Evolutionary conservation across 2,329 filamentous ascomycete species (phyloP).

Genomic region (Bipolaris cookei): DNA sequence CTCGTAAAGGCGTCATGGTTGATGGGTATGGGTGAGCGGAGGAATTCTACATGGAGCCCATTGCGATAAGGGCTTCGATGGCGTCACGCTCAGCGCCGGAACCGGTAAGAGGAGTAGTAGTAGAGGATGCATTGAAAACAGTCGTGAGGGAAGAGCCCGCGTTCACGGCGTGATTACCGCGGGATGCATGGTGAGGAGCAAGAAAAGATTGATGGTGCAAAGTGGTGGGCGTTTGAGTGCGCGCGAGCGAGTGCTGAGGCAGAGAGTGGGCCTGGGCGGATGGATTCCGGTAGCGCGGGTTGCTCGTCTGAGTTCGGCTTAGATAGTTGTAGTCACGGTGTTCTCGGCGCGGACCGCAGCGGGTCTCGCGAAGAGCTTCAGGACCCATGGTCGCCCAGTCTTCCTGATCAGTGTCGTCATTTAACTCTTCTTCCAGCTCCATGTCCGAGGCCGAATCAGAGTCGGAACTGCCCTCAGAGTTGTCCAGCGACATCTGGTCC

Average conservation of each 20-base stretch:
- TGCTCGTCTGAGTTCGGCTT: constrained; percentile 44
- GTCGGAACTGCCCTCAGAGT: constrained; percentile 68
- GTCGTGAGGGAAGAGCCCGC: constrained; percentile 26
- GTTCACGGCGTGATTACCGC: constrained; percentile 37
- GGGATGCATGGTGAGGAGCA: constrained; percentile 42
- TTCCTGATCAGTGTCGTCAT: constrained; percentile 90
- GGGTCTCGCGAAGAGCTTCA: constrained; percentile 74
- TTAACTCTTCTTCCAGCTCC: constrained; percentile 72
- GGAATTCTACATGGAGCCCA: constrained; percentile 67
- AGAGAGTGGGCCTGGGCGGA: constrained; percentile 39
- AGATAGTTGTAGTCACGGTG: constrained; percentile 50
- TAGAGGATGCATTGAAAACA: constrained; percentile 34
- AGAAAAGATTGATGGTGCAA: constrained; percentile 24
- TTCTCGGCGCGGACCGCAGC: constrained; percentile 38
- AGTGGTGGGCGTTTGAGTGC: constrained; percentile 33
- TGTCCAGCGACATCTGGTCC: constrained; percentile 91
- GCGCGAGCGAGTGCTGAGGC: constrained; percentile 20
- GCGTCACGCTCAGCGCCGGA: constrained; percentile 73
- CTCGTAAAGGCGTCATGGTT: neutral
- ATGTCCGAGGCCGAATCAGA: constrained; percentile 76
- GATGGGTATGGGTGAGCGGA: neutral
- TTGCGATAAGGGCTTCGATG: constrained; percentile 78
- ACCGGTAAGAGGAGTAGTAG: constrained; percentile 30
- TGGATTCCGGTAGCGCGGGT: constrained; percentile 35
- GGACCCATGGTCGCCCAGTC: constrained; percentile 93